Conservation (phyloP, 768 basidiomycete genomes). For the Leccinum broughii region DNA sequence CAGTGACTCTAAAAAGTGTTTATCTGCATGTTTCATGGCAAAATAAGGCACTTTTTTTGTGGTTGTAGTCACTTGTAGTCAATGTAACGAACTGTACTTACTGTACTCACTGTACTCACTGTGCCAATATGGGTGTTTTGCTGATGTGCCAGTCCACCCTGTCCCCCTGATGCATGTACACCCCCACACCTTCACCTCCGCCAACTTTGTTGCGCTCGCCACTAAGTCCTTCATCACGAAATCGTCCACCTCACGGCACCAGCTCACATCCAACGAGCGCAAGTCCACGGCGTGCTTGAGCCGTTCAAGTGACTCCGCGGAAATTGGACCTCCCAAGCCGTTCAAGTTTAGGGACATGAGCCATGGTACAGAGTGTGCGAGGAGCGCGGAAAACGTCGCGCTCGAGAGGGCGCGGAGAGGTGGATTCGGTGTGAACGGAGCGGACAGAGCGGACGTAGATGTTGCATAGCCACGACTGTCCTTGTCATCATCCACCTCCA, state of each 20-base stretch:
- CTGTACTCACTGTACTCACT: no score
- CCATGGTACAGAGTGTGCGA: conserved; percentile 62
- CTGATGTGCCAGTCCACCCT: conserved; percentile 37
- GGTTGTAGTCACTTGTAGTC: no score
- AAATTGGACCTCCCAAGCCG: conserved; percentile 62
- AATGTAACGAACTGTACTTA: no score
- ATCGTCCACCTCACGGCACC: conserved; percentile 82
- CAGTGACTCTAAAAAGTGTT: no score
- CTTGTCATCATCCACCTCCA: conserved; percentile 20
- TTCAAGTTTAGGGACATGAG: conserved; percentile 72
- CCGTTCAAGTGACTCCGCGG: conserved; percentile 46
- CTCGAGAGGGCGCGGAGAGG: conserved; percentile 51
- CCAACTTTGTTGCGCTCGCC: conserved; percentile 41
- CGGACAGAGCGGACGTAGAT: not conserved
- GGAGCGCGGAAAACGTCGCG: conserved; percentile 57
- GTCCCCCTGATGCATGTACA: conserved; percentile 49
- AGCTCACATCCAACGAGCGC: conserved; percentile 73
- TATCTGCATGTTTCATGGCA: no score
- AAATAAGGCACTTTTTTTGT: no score
- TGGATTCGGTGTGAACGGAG: conserved; percentile 35
- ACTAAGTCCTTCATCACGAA: conserved; percentile 75
- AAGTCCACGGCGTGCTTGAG: conserved; percentile 43
- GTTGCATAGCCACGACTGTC: not conserved
- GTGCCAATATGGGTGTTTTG: no score
- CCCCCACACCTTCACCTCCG: conserved; percentile 54